A percentile compares a stretch with the other conserved stretches of the same genome.
phyloP scores from a whole-genome alignment of 306 rosid genomes.

The Ziziphus jujuba region DNA sequence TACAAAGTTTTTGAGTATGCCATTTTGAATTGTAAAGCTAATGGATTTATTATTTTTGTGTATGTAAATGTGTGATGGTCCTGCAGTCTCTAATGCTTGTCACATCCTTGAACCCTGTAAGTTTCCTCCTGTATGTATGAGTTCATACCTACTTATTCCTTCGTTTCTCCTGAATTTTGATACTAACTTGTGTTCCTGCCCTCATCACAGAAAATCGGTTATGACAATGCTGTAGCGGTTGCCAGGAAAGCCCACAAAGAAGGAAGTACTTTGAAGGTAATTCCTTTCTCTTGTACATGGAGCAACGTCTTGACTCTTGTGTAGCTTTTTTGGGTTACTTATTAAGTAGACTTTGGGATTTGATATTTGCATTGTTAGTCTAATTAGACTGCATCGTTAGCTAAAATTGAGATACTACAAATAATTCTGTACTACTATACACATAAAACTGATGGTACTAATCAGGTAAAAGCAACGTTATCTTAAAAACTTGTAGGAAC shows the following conservation, averaged over 20 bases:
- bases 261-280: conserved; percentile 86
- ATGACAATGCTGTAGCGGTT: conserved; percentile 96
- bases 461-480: conserved; percentile 2
- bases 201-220: conserved; percentile 86
- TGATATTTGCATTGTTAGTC: not conserved
- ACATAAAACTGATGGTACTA: not conserved
- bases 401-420: not conserved
- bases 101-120: conserved; percentile 92
- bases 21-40: conserved; percentile 29
- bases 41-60: conserved; percentile 25
- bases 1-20: conserved; percentile 5
- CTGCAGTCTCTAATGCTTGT: conserved; percentile 97
- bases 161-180: not conserved
- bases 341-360: not conserved
- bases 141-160: not conserved
- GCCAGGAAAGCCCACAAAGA: conserved; percentile 99
- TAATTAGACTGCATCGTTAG: not conserved
- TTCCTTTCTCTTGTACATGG: conserved; percentile 1
- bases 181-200: conserved; percentile 16
- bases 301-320: no score
- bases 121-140: conserved; percentile 27
- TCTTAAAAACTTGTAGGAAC: not conserved
- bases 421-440: not conserved
- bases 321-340: no score
- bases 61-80: conserved; percentile 28